Conservation (phyloP, 2,329 filamentous ascomycete species). For the Microsporum audouinii region DNA sequence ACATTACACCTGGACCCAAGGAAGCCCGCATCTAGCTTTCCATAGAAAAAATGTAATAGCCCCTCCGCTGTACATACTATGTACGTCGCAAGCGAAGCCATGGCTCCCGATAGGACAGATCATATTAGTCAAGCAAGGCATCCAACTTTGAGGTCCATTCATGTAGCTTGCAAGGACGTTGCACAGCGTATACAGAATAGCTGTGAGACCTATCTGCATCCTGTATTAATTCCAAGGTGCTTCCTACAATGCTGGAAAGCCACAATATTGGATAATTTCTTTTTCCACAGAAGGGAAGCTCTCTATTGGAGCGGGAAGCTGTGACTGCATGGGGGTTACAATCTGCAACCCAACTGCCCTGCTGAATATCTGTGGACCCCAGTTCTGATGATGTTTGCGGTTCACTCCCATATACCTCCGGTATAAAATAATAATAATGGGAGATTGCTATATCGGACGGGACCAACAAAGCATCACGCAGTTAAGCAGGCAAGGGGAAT, state of each 20-base stretch:
- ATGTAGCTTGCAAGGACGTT: neutral
- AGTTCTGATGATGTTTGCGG: neutral
- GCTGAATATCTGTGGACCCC: conserved; percentile 1
- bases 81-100: neutral
- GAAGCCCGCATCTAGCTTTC: neutral
- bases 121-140: conserved; percentile 1
- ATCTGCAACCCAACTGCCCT: neutral
- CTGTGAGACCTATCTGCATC: neutral
- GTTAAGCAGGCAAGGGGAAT: neutral
- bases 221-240: neutral
- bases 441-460: neutral
- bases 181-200: neutral
- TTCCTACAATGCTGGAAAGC: neutral
- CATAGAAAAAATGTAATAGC: neutral
- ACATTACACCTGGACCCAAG: neutral
- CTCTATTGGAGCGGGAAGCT: neutral
- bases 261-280: conserved; percentile 3
- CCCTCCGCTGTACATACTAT: neutral
- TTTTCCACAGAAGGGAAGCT: neutral
- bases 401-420: neutral
- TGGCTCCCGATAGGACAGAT: neutral
- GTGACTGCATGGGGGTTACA: neutral
- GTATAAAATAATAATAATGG: neutral
- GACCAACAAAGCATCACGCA: neutral
- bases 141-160: neutral